Conservation (phyloP, 2,329 filamentous ascomycete species). For the Neonectria sp. region DNA sequence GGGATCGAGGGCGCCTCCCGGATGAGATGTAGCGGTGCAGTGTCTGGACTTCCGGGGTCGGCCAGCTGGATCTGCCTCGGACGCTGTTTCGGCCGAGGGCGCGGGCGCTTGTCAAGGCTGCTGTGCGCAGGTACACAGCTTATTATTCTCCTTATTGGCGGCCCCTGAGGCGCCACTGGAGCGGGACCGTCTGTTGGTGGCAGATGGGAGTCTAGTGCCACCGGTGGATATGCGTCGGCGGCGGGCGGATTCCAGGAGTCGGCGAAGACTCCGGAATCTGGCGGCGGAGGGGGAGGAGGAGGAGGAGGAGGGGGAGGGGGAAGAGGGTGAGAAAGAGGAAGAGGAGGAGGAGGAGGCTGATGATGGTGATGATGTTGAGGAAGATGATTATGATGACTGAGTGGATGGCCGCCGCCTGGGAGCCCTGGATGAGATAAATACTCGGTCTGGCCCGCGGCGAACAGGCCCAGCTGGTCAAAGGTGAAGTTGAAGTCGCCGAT, state of each 20-base stretch:
- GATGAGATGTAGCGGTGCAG: slow-evolving; percentile 33
- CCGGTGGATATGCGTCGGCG: slow-evolving; percentile 31
- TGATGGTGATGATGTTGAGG: slow-evolving; percentile 2
- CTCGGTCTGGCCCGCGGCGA: slow-evolving; percentile 40
- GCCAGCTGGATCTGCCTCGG: slow-evolving; percentile 53
- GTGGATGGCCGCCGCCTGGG: slow-evolving; percentile 29
- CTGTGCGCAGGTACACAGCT: slow-evolving; percentile 45
- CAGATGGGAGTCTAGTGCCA: slow-evolving; percentile 36
- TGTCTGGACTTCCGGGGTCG: slow-evolving; percentile 36
- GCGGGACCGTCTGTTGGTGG: slow-evolving; percentile 26
- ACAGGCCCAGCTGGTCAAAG: slow-evolving; percentile 53
- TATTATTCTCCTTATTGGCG: slow-evolving; percentile 28
- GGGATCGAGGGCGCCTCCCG: slow-evolving; percentile 45
- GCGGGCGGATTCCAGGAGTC: slow-evolving; percentile 45
- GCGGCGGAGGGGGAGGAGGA: slow-evolving; percentile 2
- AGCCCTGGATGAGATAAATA: slow-evolving; percentile 51
- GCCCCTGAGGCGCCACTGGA: slow-evolving; percentile 33
- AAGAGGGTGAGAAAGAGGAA: neutral
- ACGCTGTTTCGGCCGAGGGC: slow-evolving; percentile 45
- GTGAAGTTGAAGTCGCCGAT: slow-evolving; percentile 54
- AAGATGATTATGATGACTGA: slow-evolving; percentile 23
- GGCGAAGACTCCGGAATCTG: slow-evolving; percentile 36
- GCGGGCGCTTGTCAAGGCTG: slow-evolving; percentile 44
- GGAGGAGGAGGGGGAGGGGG: slow-evolving; percentile 1
- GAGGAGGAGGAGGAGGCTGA: slow-evolving; percentile 3